phyloP scores from a whole-genome alignment of 176 grass and related monocot genomes.

The Alopecurus myosuroides region DNA sequence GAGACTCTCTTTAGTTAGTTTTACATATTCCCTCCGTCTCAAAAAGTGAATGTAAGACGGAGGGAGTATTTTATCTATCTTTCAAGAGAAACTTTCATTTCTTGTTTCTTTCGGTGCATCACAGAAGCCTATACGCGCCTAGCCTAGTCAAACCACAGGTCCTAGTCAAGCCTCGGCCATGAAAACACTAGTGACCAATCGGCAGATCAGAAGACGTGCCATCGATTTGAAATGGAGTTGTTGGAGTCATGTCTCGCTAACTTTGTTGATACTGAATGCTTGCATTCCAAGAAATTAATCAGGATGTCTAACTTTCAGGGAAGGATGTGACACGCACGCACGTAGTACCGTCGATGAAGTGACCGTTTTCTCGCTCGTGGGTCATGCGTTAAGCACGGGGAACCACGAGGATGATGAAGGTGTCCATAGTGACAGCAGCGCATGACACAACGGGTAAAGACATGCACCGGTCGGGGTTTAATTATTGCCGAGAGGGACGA shows the following conservation, averaged over 20 bases:
- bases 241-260: slow-evolving; percentile 15
- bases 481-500: neutral
- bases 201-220: slow-evolving; percentile 16
- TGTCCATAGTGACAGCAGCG: slow-evolving; percentile 15
- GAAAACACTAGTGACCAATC: neutral
- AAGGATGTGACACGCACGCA: slow-evolving; percentile 25
- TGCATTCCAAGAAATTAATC: slow-evolving; percentile 32
- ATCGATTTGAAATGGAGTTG: slow-evolving; percentile 35
- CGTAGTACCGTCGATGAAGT: neutral
- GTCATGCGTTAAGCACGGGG: neutral
- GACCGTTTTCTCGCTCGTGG: slow-evolving; percentile 7
- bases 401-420: slow-evolving; percentile 35
- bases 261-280: slow-evolving; percentile 8
- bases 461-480: slow-evolving; percentile 4
- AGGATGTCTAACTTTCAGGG: slow-evolving; percentile 17
- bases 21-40: no score
- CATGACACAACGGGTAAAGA: slow-evolving; percentile 10
- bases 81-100: neutral
- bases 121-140: neutral
- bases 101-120: neutral
- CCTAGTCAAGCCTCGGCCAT: neutral
- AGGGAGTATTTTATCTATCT: no score
- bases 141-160: neutral
- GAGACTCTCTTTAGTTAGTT: no score
- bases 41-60: no score